Conservation (phyloP, 169 alveolate species). For the Plasmodium fragile region DNA sequence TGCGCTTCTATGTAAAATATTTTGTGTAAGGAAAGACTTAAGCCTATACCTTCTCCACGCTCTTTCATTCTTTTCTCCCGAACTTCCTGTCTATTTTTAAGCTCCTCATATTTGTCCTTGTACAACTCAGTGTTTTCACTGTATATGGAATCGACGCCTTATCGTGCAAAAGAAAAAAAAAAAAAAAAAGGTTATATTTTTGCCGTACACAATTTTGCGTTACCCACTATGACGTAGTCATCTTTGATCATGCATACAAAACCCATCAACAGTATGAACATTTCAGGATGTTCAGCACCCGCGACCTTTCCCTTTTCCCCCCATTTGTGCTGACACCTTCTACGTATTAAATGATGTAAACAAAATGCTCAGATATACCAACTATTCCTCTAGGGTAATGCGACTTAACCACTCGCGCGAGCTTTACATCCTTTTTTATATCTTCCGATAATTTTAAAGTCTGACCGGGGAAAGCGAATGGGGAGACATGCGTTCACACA, state of each 20-base stretch:
- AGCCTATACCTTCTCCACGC: slow-evolving; percentile 32
- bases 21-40: neutral
- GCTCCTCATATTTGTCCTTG: slow-evolving; percentile 44
- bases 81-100: slow-evolving; percentile 20
- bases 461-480: slow-evolving; percentile 7
- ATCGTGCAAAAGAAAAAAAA: neutral
- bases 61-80: slow-evolving; percentile 31
- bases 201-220: neutral
- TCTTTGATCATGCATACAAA: neutral
- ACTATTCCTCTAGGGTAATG: slow-evolving; percentile 76
- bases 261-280: neutral
- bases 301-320: neutral
- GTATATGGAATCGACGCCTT: slow-evolving; percentile 70
- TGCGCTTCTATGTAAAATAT: neutral
- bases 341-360: neutral
- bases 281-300: neutral
- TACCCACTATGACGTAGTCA: neutral
- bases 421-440: slow-evolving; percentile 58
- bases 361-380: slow-evolving; percentile 30
- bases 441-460: slow-evolving; percentile 50
- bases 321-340: neutral
- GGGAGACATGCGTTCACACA: neutral
- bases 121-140: slow-evolving; percentile 53
- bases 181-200: neutral
- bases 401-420: slow-evolving; percentile 56